Evolutionary conservation across 164 flowering plant species (phyloP).

Genomic region (Sedum album): DNA sequence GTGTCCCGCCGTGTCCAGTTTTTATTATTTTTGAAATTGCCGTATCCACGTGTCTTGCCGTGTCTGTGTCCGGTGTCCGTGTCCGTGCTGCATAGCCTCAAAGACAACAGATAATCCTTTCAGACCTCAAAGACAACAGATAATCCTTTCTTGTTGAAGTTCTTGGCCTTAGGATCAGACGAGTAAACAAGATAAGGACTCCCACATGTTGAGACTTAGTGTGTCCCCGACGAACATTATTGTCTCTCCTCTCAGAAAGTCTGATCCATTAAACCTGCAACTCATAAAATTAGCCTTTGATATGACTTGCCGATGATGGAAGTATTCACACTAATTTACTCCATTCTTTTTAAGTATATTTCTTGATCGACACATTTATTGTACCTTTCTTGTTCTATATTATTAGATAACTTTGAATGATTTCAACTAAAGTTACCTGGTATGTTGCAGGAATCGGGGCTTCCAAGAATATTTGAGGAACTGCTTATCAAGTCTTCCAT

Average conservation of each 20-base stretch:
- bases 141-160: slow-evolving; percentile 15
- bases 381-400: not conserved
- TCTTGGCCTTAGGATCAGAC: slow-evolving; percentile 35
- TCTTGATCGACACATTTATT: not conserved
- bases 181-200: slow-evolving; percentile 44
- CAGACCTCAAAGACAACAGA: too few relatives aligned
- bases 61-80: too few relatives aligned
- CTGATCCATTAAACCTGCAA: slow-evolving; percentile 44
- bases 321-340: not conserved
- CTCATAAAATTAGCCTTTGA: not conserved
- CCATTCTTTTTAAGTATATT: not conserved
- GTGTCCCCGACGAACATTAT: slow-evolving; percentile 76
- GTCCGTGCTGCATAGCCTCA: too few relatives aligned
- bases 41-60: too few relatives aligned
- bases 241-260: slow-evolving; percentile 49
- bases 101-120: too few relatives aligned
- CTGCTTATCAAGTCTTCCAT: slow-evolving; percentile 53
- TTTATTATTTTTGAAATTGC: too few relatives aligned
- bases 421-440: slow-evolving; percentile 29
- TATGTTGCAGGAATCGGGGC: slow-evolving; percentile 40
- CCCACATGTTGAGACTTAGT: slow-evolving; percentile 60
- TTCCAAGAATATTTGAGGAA: slow-evolving; percentile 56
- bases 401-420: not conserved
- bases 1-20: too few relatives aligned
- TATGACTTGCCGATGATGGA: not conserved